Evolutionary conservation across 2,329 filamentous ascomycete species (phyloP).

Genomic region (Phialophora tarda): DNA sequence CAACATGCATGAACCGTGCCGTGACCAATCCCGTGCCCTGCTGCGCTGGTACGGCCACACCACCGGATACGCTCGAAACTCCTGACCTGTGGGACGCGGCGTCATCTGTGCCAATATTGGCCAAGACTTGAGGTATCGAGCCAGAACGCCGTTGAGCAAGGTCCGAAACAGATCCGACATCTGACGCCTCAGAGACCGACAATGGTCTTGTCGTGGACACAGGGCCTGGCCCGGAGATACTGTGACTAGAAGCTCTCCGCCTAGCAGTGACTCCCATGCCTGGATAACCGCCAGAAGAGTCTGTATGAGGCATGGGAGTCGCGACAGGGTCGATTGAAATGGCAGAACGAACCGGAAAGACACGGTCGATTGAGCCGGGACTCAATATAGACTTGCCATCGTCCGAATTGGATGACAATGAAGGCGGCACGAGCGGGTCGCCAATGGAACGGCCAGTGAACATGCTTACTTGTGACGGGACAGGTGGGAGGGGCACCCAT

Average conservation of each 20-base stretch:
- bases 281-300: constrained; percentile 29
- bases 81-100: constrained; percentile 29
- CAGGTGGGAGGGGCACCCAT: constrained; percentile 27
- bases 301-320: constrained; percentile 40
- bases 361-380: constrained; percentile 59
- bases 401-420: constrained; percentile 20
- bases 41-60: constrained; percentile 15
- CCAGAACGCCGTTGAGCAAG: background rate
- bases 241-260: background rate
- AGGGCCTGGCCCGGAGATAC: background rate
- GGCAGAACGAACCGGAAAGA: constrained; percentile 83
- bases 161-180: constrained; percentile 2
- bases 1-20: constrained; percentile 76
- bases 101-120: constrained; percentile 24
- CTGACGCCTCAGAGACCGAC: constrained; percentile 15
- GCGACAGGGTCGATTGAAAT: constrained; percentile 69
- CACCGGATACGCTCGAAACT: constrained; percentile 31
- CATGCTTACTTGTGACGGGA: constrained; percentile 35
- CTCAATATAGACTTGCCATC: constrained; percentile 35
- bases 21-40: constrained; percentile 60
- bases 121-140: constrained; percentile 9
- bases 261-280: constrained; percentile 12
- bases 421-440: constrained; percentile 13
- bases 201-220: background rate
- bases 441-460: constrained; percentile 31